These are phyloP conservation scores for Theileria luwenshuni DNA, from an alignment of 169 alveolate genomes.

Conservation along the genomic window DNA sequence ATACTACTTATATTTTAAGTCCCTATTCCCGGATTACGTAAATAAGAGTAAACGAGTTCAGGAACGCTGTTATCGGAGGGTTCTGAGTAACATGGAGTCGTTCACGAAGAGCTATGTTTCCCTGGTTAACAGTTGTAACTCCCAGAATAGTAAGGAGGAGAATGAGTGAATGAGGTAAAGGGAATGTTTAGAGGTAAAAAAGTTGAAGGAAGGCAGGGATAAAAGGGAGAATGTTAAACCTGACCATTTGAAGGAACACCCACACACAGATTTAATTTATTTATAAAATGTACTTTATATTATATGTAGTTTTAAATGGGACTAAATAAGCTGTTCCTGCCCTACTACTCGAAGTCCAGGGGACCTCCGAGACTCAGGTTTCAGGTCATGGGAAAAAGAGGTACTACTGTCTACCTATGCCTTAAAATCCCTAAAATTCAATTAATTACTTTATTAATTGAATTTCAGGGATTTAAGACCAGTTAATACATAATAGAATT, in stretches of 20 bases:
- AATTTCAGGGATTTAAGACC: neutral
- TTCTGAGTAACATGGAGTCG: slow-evolving; percentile 2
- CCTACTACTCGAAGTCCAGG: slow-evolving; percentile 74
- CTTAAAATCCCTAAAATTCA: too few relatives aligned
- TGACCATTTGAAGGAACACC: too few relatives aligned
- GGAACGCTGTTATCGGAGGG: neutral
- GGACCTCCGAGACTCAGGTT: slow-evolving; percentile 81
- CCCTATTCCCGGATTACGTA: slow-evolving; percentile 4
- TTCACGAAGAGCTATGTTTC: too few relatives aligned
- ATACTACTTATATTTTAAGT: neutral
- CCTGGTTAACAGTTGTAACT: too few relatives aligned
- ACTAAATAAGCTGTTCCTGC: slow-evolving; percentile 63
- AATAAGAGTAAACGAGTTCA: neutral
- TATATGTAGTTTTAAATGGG: neutral
- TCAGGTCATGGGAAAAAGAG: slow-evolving; percentile 79
- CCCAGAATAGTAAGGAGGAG: too few relatives aligned
- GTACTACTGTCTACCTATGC: slow-evolving; percentile 28
- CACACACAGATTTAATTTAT: too few relatives aligned
- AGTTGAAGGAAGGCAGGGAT: neutral
- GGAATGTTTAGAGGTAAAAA: neutral
- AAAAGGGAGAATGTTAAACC: neutral
- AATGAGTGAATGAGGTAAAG: too few relatives aligned
- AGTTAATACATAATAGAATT: neutral
- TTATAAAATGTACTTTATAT: too few relatives aligned
- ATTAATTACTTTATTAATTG: neutral